Percentiles rank a stretch among this genome's conserved stretches.
phyloP scores from a whole-genome alignment of 1,284 basidiomycete species.

The Moesziomyces sp. region DNA sequence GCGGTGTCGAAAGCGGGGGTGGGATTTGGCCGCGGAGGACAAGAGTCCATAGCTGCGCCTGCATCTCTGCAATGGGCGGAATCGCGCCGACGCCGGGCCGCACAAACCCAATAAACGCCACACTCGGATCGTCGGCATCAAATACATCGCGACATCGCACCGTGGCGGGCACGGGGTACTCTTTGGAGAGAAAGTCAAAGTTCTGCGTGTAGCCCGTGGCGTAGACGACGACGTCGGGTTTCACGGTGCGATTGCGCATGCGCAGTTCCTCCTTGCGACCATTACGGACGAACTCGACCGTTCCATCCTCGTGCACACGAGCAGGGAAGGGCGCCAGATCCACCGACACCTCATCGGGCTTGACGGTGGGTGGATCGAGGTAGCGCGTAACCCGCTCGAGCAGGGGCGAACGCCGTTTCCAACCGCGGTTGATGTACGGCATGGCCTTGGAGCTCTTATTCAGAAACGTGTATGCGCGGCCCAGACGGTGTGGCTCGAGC shows the following conservation, averaged over 20 bases:
- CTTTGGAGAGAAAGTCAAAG: conserved; percentile 71
- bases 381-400: conserved; percentile 52
- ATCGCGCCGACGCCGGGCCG: conserved; percentile 76
- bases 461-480: conserved; percentile 72
- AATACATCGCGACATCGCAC: conserved; percentile 74
- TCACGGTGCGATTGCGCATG: conserved; percentile 70
- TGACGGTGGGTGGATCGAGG: conserved; percentile 71
- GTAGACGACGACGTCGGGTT: conserved; percentile 72
- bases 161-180: conserved; percentile 72
- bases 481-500: conserved; percentile 74
- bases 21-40: conserved; percentile 71
- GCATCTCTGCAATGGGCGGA: conserved; percentile 77
- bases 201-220: conserved; percentile 69
- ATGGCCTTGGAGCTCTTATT: conserved; percentile 68
- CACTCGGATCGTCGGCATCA: conserved; percentile 71
- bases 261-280: conserved; percentile 70
- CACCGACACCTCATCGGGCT: conserved; percentile 72
- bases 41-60: conserved; percentile 75
- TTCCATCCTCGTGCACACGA: conserved; percentile 71
- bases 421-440: conserved; percentile 70
- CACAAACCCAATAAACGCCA: conserved; percentile 76
- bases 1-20: conserved; percentile 70
- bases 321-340: conserved; percentile 75
- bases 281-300: conserved; percentile 71
- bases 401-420: conserved; percentile 69